phyloP scores from a whole-genome alignment of 805 yeast species.

The Metschnikowia proteae region DNA sequence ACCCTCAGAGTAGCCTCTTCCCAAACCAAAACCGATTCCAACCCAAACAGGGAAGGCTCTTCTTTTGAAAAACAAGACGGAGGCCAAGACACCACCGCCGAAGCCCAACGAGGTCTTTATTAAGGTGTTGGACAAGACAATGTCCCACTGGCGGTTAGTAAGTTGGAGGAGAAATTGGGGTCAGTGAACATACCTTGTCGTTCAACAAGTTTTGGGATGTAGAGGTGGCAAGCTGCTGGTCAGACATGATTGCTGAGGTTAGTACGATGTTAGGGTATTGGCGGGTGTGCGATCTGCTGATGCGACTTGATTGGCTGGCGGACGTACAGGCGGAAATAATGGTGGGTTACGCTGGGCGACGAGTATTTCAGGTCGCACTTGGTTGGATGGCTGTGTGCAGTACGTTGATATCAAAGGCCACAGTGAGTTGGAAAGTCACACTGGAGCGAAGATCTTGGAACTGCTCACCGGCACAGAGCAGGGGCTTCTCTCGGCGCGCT shows the following conservation, averaged over 20 bases:
- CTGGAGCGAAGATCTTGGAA: no score
- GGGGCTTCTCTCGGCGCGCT: no score
- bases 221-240: slow-evolving; percentile 30
- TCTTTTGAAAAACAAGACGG: slow-evolving; percentile 86
- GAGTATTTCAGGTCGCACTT: slow-evolving; percentile 12
- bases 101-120: slow-evolving; percentile 96
- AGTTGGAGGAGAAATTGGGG: neutral
- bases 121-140: slow-evolving; percentile 87
- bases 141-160: slow-evolving; percentile 66
- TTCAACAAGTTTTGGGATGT: slow-evolving; percentile 57
- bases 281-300: neutral
- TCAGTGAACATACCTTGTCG: slow-evolving; percentile 42
- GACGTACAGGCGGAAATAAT: slow-evolving; percentile 3
- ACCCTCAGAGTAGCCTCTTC: slow-evolving; percentile 97
- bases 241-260: slow-evolving; percentile 21
- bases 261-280: neutral
- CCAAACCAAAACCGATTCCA: slow-evolving; percentile 95
- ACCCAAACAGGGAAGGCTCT: slow-evolving; percentile 97
- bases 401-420: neutral
- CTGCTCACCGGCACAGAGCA: no score
- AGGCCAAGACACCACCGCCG: slow-evolving; percentile 92
- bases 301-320: neutral
- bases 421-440: neutral
- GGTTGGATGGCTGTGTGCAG: slow-evolving; percentile 13
- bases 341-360: neutral